Evolutionary conservation across 2,329 filamentous ascomycete genomes (phyloP).

Genomic region (Ploettnerulaceae sp.): DNA sequence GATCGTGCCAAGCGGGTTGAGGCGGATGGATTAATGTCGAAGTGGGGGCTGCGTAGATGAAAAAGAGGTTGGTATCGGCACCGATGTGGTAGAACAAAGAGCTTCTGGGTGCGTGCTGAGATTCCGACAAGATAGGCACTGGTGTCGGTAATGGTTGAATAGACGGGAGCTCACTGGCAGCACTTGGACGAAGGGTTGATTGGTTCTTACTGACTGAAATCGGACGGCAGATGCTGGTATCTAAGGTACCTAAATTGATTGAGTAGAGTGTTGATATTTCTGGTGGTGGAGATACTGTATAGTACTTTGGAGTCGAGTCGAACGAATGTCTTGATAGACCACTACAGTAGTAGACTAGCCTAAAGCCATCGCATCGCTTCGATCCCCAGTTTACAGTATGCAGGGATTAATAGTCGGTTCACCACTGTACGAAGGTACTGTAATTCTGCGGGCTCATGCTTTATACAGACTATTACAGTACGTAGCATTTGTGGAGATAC

Average conservation of each 20-base stretch:
- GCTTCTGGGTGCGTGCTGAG: background rate
- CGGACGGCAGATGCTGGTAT: background rate
- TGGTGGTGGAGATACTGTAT: background rate
- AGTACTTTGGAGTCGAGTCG: background rate
- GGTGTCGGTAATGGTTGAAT: background rate
- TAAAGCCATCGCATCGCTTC: background rate
- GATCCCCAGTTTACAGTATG: background rate
- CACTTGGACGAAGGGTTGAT: background rate
- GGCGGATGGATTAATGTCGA: background rate
- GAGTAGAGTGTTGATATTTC: background rate
- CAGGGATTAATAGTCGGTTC: constrained; percentile 4
- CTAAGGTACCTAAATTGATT: background rate
- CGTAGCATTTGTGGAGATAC: too few species aligned
- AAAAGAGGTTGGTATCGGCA: constrained; percentile 2
- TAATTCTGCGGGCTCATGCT: too few species aligned
- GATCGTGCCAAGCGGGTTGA: constrained; percentile 1
- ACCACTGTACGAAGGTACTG: too few species aligned
- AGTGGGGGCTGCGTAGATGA: background rate
- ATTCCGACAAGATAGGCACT: constrained; percentile 9
- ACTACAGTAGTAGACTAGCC: too few species aligned
- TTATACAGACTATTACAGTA: too few species aligned
- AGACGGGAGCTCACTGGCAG: constrained; percentile 6
- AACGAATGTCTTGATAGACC: too few species aligned
- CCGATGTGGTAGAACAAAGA: constrained; percentile 7
- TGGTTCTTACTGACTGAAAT: too few species aligned